Percentiles rank a stretch among this genome's conserved stretches.
Conservation (phyloP, 306 rosid species). For the Vicia sativa region DNA sequence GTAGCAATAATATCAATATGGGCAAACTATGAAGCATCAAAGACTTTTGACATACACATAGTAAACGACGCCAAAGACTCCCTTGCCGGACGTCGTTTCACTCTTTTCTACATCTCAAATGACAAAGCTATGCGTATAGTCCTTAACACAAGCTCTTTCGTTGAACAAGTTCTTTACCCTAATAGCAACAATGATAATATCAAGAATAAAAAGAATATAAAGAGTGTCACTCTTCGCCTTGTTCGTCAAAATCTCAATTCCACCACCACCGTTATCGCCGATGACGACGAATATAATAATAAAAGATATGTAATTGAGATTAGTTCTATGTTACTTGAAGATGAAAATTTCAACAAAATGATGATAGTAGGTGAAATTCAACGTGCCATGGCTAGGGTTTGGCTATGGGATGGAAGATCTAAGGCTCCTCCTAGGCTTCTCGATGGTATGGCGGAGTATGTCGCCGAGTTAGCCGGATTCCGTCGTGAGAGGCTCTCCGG, state of each 20-base stretch:
- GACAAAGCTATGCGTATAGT: conserved; percentile 59
- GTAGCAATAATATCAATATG: conserved; percentile 53
- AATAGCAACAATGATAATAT: no score
- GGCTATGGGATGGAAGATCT: conserved; percentile 59
- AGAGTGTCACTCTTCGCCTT: conserved; percentile 58
- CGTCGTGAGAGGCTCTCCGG: neutral
- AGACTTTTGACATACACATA: conserved; percentile 53
- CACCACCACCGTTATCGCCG: neutral
- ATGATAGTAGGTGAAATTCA: conserved; percentile 46
- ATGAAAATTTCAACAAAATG: conserved; percentile 14
- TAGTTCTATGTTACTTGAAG: conserved; percentile 49
- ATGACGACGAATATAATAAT: neutral
- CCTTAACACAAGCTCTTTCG: conserved; percentile 57
- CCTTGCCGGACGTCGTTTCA: conserved; percentile 47
- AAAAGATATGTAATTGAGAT: conserved; percentile 44
- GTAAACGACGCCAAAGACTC: conserved; percentile 52
- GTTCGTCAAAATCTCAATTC: conserved; percentile 23
- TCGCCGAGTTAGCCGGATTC: conserved; percentile 45
- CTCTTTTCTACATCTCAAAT: conserved; percentile 61
- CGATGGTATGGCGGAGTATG: conserved; percentile 66
- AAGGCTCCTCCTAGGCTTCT: conserved; percentile 52
- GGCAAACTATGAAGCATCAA: conserved; percentile 71
- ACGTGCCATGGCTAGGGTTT: conserved; percentile 60
- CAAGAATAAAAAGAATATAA: conserved; percentile 41
- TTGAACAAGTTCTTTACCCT: conserved; percentile 52